Evolutionary conservation across 192 early-diverging fungal species (phyloP).

Genomic region (Backusella circina): DNA sequence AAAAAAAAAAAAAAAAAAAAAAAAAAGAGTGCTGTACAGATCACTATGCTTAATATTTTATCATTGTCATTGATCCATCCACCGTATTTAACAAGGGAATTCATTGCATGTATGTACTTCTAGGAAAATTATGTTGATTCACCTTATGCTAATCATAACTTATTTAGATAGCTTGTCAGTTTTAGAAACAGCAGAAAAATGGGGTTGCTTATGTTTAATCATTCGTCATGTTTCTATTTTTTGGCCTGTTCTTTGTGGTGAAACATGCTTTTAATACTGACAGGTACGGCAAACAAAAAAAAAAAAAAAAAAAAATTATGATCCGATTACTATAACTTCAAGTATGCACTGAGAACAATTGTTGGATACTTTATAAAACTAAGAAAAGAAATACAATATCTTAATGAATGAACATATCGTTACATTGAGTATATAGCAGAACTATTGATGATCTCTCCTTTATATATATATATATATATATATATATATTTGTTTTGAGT

Average conservation of each 20-base stretch:
- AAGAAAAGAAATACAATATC: too few relatives aligned
- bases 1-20: too few relatives aligned
- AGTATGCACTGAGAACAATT: too few relatives aligned
- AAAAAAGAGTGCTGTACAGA: slow-evolving; percentile 32
- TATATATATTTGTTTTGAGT: too few relatives aligned
- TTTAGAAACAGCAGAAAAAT: background rate
- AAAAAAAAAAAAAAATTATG: background rate
- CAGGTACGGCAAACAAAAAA: slow-evolving; percentile 8
- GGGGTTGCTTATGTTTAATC: slow-evolving; percentile 32
- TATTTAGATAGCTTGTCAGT: slow-evolving; percentile 20
- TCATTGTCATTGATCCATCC: slow-evolving; percentile 33
- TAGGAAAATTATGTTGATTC: slow-evolving; percentile 23
- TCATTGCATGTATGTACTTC: slow-evolving; percentile 32
- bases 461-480: too few relatives aligned
- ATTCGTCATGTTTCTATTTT: slow-evolving; percentile 38
- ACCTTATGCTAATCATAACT: too few relatives aligned
- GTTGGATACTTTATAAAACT: too few relatives aligned
- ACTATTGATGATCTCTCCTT: too few relatives aligned
- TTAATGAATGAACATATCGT: too few relatives aligned
- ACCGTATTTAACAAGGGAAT: slow-evolving; percentile 30
- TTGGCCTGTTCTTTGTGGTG: too few relatives aligned
- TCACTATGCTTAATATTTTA: slow-evolving; percentile 33
- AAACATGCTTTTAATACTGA: slow-evolving; percentile 13
- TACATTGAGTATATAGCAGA: too few relatives aligned
- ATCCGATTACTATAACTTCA: too few relatives aligned